These are phyloP conservation scores for Tetracladium marchalianum DNA, from an alignment of 495 filamentous ascomycete species.

Conservation along the genomic window DNA sequence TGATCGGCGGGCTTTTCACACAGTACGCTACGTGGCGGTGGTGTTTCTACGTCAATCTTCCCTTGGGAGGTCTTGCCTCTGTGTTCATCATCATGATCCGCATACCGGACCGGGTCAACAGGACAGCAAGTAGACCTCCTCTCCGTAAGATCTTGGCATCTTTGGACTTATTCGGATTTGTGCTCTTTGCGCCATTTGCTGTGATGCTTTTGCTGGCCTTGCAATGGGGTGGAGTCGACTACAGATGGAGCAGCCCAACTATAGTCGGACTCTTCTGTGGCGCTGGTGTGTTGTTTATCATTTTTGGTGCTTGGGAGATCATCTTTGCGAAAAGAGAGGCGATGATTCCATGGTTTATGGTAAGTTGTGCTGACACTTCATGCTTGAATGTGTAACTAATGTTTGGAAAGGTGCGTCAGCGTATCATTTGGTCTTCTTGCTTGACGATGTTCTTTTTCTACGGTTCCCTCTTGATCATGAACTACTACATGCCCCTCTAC, in stretches of 20 bases:
- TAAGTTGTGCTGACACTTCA: background rate
- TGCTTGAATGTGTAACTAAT: too few species aligned
- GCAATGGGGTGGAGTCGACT: conserved; percentile 32
- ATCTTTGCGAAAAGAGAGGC: conserved; percentile 24
- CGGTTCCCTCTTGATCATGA: conserved; percentile 18
- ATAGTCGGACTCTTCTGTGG: conserved; percentile 37
- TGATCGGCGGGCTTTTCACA: conserved; percentile 56
- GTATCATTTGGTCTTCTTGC: conserved; percentile 26
- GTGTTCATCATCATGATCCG: conserved; percentile 33
- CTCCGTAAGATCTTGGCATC: background rate
- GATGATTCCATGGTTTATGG: conserved; percentile 32
- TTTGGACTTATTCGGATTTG: conserved; percentile 39
- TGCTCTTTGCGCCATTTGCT: conserved; percentile 24
- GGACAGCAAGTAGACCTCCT: background rate
- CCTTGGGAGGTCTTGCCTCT: conserved; percentile 40
- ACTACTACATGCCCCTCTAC: conserved; percentile 53
- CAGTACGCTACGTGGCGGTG: conserved; percentile 39
- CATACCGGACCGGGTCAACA: conserved; percentile 30
- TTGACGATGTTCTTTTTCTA: conserved; percentile 20
- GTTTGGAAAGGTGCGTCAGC: background rate
- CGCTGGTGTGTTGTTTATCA: conserved; percentile 24
- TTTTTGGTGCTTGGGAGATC: conserved; percentile 36
- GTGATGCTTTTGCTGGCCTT: conserved; percentile 33
- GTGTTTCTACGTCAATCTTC: conserved; percentile 60
- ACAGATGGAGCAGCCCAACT: conserved; percentile 28